phyloP scores from a whole-genome alignment of 2,329 filamentous ascomycete genomes.

The Beauveria varroae region DNA sequence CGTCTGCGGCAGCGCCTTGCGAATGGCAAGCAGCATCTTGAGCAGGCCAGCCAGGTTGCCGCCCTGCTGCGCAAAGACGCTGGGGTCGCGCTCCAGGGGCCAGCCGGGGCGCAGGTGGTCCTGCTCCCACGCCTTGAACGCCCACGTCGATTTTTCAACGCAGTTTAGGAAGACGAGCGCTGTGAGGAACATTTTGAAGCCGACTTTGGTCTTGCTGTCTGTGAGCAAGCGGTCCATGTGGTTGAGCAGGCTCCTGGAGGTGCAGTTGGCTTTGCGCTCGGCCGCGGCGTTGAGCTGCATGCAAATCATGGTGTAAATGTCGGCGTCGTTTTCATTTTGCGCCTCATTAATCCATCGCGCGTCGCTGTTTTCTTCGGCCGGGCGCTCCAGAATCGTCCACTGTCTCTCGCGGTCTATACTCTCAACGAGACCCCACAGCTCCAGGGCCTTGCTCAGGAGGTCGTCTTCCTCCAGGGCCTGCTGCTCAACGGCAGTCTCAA shows the following conservation, averaged over 20 bases:
- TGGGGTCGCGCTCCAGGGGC: constrained; percentile 52
- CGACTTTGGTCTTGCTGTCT: constrained; percentile 52
- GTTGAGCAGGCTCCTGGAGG: constrained; percentile 50
- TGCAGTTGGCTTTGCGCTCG: constrained; percentile 54
- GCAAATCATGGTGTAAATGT: constrained; percentile 54
- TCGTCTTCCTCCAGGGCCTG: constrained; percentile 42
- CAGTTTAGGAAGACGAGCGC: constrained; percentile 57
- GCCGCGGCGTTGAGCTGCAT: constrained; percentile 58
- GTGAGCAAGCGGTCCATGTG: constrained; percentile 55
- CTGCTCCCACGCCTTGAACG: constrained; percentile 61
- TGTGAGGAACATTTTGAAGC: constrained; percentile 54
- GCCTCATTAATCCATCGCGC: constrained; percentile 42
- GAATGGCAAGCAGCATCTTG: constrained; percentile 54
- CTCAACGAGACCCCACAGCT: constrained; percentile 59
- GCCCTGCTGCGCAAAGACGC: constrained; percentile 51
- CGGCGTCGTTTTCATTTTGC: constrained; percentile 40
- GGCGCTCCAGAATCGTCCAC: constrained; percentile 49
- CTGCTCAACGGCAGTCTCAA: constrained; percentile 44
- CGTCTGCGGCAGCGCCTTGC: constrained; percentile 50
- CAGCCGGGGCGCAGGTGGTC: constrained; percentile 50
- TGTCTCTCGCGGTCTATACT: constrained; percentile 57
- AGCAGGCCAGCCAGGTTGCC: constrained; percentile 50
- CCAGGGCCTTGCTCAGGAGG: constrained; percentile 49
- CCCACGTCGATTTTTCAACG: constrained; percentile 61
- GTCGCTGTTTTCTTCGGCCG: constrained; percentile 32